Base-by-base conservation (phyloP, 192 early-diverging fungal species). In the Backusella tuberculispora region DNA sequence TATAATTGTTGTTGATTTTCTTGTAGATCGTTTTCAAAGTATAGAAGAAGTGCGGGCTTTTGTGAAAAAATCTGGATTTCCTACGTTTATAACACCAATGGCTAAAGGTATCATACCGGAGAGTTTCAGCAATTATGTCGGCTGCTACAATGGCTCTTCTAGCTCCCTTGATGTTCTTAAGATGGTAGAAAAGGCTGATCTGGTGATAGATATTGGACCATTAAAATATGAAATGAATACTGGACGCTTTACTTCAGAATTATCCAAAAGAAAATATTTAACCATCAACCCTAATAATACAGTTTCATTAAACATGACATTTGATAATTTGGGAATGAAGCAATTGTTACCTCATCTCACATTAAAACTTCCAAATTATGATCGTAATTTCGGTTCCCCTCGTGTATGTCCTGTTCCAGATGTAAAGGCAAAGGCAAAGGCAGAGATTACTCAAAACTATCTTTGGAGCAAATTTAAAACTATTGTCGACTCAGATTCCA, bases 171-270 rank as follows among this genome's bases (percentile, higher is more conserved):
- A 65, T 67, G 45, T 84, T 64, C 44, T 66, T 37, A 14, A 76
- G 4, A 84, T 81, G 64, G 70, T 86, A 12, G 34, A 74, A 38
- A 15, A 66, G 0, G n/a, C 76, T 5, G 84, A 86, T 72, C 53
- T 85, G 21, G 74, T 86, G 24, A 19, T 86, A 12, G 75, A 75
- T 34, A 53, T 86, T 41, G 85, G 85, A 0, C 41, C 81, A 0
- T 65, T 81, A 21, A 81, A 85, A n/a, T 68, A 77, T 8, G 85
- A 86, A 71, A 78, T 77, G 60, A 86, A 86, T 41, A 86, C 85
- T 0, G 85, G 83, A 47, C 76, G 29, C 76, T 85, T 85, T 71
- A 81, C 84, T 12, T 72, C 76, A 50, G 63, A 50, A 2, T 47
- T 85, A n/a, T 56, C 75, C 4, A 37, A 21, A 15, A 68, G 48